These are phyloP conservation scores for Trypanosoma cruzi DNA, from an alignment of 208 protist genomes.

Conservation along the genomic window DNA sequence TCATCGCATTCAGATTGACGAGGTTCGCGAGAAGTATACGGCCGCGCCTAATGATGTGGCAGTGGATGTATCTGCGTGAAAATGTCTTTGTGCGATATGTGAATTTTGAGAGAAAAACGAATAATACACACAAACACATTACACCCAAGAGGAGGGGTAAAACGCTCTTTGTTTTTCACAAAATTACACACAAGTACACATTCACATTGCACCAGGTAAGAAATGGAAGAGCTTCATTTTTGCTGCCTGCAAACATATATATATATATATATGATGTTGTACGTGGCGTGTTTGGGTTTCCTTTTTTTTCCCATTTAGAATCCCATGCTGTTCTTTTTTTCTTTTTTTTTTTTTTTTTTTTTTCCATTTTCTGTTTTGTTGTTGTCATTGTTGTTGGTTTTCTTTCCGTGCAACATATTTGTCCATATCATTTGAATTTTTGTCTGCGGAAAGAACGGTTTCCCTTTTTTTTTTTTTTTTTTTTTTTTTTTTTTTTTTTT, in stretches of 20 bases:
- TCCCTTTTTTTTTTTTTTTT: neutral
- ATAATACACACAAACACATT: neutral
- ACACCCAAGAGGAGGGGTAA: too few species aligned
- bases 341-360: neutral
- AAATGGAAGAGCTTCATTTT: neutral
- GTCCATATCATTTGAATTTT: neutral
- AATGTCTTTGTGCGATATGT: neutral
- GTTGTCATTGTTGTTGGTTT: neutral
- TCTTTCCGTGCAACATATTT: neutral
- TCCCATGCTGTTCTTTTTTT: too few species aligned
- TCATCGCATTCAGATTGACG: conserved; percentile 49
- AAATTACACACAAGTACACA: neutral
- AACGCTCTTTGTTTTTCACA: neutral
- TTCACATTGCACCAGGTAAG: neutral
- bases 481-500: neutral
- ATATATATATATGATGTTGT: neutral
- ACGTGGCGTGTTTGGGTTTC: neutral
- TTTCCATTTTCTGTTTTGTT: neutral
- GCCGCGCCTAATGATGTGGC: conserved; percentile 8
- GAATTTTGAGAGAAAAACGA: neutral
- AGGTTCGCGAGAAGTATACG: conserved; percentile 60
- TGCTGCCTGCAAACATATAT: neutral
- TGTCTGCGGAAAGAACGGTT: neutral
- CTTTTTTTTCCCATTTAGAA: too few species aligned
- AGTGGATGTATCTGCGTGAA: neutral